phyloP scores from a whole-genome alignment of 495 filamentous ascomycete species.

The Hypomontagnella submonticulosa region DNA sequence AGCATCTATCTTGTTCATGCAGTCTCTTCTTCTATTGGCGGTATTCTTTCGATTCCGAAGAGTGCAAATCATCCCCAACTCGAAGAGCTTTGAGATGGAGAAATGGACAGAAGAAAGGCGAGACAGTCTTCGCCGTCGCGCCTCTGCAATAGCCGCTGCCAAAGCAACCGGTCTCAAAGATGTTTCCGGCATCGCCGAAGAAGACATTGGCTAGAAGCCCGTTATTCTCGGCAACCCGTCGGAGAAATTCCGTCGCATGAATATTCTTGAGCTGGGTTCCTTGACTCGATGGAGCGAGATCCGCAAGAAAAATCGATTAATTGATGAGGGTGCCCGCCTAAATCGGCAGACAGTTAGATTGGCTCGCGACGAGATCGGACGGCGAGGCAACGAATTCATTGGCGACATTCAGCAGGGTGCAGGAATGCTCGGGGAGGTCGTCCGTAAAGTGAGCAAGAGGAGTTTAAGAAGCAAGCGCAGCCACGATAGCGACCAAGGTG shows the following conservation, averaged over 20 bases:
- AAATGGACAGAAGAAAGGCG: slow-evolving; percentile 57
- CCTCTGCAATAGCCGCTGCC: slow-evolving; percentile 47
- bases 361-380: slow-evolving; percentile 49
- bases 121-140: slow-evolving; percentile 52
- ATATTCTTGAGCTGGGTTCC: slow-evolving; percentile 70
- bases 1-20: slow-evolving; percentile 68
- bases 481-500: slow-evolving; percentile 40
- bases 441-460: slow-evolving; percentile 52
- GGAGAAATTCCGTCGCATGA: slow-evolving; percentile 72
- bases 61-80: slow-evolving; percentile 72
- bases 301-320: slow-evolving; percentile 70
- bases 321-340: slow-evolving; percentile 56
- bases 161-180: slow-evolving; percentile 52
- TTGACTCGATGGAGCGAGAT: slow-evolving; percentile 77
- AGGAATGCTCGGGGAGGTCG: slow-evolving; percentile 46
- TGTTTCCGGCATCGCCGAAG: slow-evolving; percentile 52
- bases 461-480: slow-evolving; percentile 48
- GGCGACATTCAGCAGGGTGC: slow-evolving; percentile 42
- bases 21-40: slow-evolving; percentile 69
- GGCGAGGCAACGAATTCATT: slow-evolving; percentile 47
- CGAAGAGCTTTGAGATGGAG: slow-evolving; percentile 63
- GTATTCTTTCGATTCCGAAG: slow-evolving; percentile 70
- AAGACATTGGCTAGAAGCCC: slow-evolving; percentile 71
- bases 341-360: slow-evolving; percentile 54
- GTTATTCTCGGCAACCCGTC: slow-evolving; percentile 74